Evolutionary conservation across 371 early-diverging fungal genomes (phyloP), one percentile per base, ranked within the genome.

Genomic region (Mucor indicus): DNA sequence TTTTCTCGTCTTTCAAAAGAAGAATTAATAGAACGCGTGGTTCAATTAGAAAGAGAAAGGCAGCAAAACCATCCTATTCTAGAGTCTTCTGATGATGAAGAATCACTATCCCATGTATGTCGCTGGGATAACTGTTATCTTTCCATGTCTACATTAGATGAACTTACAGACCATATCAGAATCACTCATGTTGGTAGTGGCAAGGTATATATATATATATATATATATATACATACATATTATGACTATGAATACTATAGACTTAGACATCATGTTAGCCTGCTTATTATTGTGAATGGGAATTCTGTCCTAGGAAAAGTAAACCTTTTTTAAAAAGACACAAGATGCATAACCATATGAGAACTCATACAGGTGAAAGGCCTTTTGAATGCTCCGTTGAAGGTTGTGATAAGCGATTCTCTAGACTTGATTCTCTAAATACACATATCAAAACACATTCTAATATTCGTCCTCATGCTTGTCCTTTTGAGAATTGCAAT

Each of bases 381-480:
- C 87, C 87, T 6, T 87, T 84, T 55, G 31, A 33, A 31, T 65
- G 60, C 17, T 22, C 37, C 2, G 44, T 57, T 19, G 55, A 61
- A 41, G 81, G 67, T 5, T 92, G 91, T 55, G 83, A 77, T 27
- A 92, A 92, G 52, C 70, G 69, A 35, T 92, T 92, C 49, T 84
- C 90, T 16, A 69, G 93, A 33, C 89, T 85, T 47, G 93, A 93
- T 58, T 90, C 90, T 2, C 67, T 93, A 27, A 54, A 84, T 40
- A 90, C 90, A 11, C 95, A 95, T 51, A 75, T 87, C 42, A 90
- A 90, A 63, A 92, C 93, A 1, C 94, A 94, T 62, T 85, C 86
- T 12, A 83, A 80, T 38, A 59, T 83, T 39, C 77, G 85, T 38
- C 90, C 90, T 0, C 85, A 72, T 54, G 60, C 74, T 17, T 90